A percentile compares a stretch with the other conserved stretches of the same genome.
phyloP scores from a whole-genome alignment of 768 basidiomycete genomes.

The Gymnopilus dilepis region DNA sequence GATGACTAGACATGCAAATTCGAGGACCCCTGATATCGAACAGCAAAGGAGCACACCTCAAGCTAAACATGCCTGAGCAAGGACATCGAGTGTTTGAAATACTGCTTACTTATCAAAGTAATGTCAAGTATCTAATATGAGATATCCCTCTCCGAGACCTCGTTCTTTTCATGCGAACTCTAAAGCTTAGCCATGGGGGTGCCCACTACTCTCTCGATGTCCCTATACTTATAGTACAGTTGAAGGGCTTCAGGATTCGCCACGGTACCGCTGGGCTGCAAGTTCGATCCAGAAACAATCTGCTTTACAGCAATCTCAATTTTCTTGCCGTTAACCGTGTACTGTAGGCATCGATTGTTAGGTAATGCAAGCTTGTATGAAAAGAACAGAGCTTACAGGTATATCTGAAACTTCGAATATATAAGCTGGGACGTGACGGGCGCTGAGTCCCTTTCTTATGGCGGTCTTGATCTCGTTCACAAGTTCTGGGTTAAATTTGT shows the following conservation, averaged over 20 bases:
- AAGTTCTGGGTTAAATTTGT: slow-evolving; percentile 48
- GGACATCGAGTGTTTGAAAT: too few relatives aligned
- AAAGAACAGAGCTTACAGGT: slow-evolving; percentile 53
- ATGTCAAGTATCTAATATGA: too few relatives aligned
- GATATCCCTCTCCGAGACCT: background rate
- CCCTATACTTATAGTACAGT: slow-evolving; percentile 53
- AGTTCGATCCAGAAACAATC: slow-evolving; percentile 68
- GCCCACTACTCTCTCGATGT: slow-evolving; percentile 28
- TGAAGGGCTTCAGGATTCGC: slow-evolving; percentile 73
- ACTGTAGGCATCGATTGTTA: slow-evolving; percentile 41
- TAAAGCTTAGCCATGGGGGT: slow-evolving; percentile 21
- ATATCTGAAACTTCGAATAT: slow-evolving; percentile 70
- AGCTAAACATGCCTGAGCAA: too few relatives aligned
- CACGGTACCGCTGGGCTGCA: slow-evolving; percentile 76
- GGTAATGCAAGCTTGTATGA: background rate
- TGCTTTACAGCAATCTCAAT: slow-evolving; percentile 83
- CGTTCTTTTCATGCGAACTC: background rate
- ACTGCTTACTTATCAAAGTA: too few relatives aligned
- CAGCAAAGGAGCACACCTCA: too few relatives aligned
- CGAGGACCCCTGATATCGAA: too few relatives aligned
- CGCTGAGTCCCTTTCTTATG: slow-evolving; percentile 65
- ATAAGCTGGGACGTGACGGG: slow-evolving; percentile 76
- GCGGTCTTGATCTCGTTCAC: slow-evolving; percentile 55
- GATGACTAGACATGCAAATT: too few relatives aligned
- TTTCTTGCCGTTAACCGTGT: slow-evolving; percentile 79